Base-by-base conservation (phyloP, 2,329 filamentous ascomycete genomes). In the Apiospora saccharicola region DNA sequence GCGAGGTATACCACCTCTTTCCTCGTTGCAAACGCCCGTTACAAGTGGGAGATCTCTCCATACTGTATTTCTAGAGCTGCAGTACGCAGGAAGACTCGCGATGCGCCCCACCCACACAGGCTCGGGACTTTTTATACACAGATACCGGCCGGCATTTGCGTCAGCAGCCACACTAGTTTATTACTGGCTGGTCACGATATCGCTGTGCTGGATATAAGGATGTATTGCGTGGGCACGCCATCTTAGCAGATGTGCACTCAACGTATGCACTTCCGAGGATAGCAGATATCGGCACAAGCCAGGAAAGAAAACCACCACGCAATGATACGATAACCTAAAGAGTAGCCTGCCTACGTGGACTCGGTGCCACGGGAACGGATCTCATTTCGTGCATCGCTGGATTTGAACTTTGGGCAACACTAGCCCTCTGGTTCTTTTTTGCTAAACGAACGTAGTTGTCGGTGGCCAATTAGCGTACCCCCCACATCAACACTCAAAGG, bases 321-420 rank as follows among this genome's bases (percentile, higher is more conserved):
- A 6, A 41, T n/a, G 7, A 57, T n/a, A 64, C n/a, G 57, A 64
- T 64, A 24, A n/a, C 30, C 34, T 22, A 41, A n/a, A 22, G 8
- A 12, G 57, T n/a, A 64, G 57, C 22, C 41, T 34, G 57, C 57
- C 30, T 24, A 64, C 22, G 57, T 41, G 41, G 57, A 64, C 57
- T 64, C 57, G 57, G 57, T 64, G 57, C 34, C 57, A 64, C 57
- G 34, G 57, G 57, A 64, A 14, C 34, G 57, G 57, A 64, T 64
- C 34, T 64, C 57, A 64, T 64, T 64, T 64, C 30, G 57, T 64
- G 57, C 57, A 64, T n/a, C 57, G 57, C 19, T 41, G 41, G 57
- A 64, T 64, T 64, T 64, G 57, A 64, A 64, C 34, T 64, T 64
- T 64, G 57, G 41, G 57, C 34, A 64, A 64, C 57, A 41, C 34